Base-by-base conservation (phyloP, 768 basidiomycete genomes). In the Calvatia gigantea region DNA sequence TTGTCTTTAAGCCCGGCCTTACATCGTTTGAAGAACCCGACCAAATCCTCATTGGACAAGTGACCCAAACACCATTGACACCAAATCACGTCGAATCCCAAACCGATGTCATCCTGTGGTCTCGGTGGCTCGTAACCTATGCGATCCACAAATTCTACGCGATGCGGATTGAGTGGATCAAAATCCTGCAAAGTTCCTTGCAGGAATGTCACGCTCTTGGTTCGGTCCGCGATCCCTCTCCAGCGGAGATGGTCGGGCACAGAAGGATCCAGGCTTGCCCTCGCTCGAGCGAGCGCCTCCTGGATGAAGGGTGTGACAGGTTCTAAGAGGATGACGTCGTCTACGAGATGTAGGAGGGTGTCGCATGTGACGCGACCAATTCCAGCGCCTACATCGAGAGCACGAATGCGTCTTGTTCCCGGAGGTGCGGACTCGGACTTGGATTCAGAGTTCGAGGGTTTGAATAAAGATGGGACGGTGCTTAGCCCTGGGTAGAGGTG, bases 31-130 rank as follows among this genome's bases (percentile, higher is more conserved):
- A 98, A 77, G 72, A 98, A 98, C 2, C 73, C 68, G 25, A 92
- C 78, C 21, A 98, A 80, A 66, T 96, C 90, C 6, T 67, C 64
- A 66, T 95, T 85, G 52, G 76, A 81, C 56, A 97, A 77, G 73
- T 95, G 91, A 2, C 92, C 91, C 14, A 98, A 78, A 73, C 95
- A 96, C 96, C 96, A 98, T 69, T 99, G 96, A 64, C 91, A 92
- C 95, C 92, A 94, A 55, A 96, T 81, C 51, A 94, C 81, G 69
- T 99, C 96, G 70, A 94, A 98, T 1, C 81, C 82, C 41, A 76
- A 71, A n/a, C 74, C 66, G 31, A 81, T 81, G 48, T 80, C 83
- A 31, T 73, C 71, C 35, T 65, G 64, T 25, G 74, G 74, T 23
- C 71, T 70, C 6, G 65, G 62, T 0, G 79, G 75, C n/a, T 70